Conservation (phyloP, 192 early-diverging fungal species). For the Radiomyces spectabilis region DNA sequence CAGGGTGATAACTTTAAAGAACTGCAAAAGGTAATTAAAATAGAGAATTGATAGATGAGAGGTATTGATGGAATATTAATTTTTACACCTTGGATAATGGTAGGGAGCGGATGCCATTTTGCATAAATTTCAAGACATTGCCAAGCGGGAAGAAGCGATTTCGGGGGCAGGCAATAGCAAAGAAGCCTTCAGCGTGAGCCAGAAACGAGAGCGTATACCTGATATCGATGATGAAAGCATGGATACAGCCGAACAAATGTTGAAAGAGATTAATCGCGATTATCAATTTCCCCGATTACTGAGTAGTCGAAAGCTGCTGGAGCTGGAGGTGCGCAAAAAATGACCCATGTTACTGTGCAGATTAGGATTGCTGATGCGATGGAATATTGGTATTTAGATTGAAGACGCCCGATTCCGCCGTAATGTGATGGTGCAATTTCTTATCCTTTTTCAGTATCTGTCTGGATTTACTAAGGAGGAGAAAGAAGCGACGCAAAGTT, state of each 20-base stretch:
- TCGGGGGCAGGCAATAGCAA: neutral
- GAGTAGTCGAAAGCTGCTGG: constrained; percentile 61
- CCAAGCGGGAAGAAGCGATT: constrained; percentile 9
- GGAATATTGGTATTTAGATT: constrained; percentile 60
- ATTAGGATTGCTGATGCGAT: no score
- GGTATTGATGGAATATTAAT: neutral
- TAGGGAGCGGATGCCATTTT: constrained; percentile 15
- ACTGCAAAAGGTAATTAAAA: constrained; percentile 29
- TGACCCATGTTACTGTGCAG: no score
- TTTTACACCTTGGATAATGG: neutral
- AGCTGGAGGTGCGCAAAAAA: constrained; percentile 53
- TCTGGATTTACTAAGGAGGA: constrained; percentile 40
- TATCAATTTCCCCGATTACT: constrained; percentile 74
- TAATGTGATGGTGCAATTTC: constrained; percentile 77
- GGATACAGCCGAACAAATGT: constrained; percentile 2
- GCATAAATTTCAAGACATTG: constrained; percentile 12
- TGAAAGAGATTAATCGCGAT: constrained; percentile 27
- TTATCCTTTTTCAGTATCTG: constrained; percentile 82
- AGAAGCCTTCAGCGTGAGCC: neutral
- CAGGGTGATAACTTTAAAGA: constrained; percentile 26
- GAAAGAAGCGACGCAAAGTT: constrained; percentile 35
- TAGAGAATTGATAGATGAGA: neutral
- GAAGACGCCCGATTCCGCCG: constrained; percentile 76
- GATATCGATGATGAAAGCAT: neutral
- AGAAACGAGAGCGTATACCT: no score